Base-by-base conservation (phyloP, 2,329 filamentous ascomycete genomes). In the Torrubiella hemipterigena region DNA sequence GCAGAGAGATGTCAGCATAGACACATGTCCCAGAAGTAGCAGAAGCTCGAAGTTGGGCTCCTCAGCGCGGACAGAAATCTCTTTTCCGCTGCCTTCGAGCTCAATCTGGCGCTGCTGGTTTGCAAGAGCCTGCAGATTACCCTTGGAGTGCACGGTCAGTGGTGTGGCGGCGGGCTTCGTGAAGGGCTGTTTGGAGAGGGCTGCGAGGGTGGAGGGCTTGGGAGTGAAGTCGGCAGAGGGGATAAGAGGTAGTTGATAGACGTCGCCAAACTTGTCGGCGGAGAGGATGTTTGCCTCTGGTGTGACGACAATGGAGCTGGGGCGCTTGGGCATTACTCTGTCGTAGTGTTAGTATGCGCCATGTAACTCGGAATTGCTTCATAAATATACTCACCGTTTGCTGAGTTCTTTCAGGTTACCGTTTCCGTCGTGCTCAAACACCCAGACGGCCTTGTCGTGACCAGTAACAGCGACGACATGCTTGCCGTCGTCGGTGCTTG, bases 221-320 rank as follows among this genome's bases (percentile, higher is more conserved):
- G 41, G 33, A 12, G 37, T 29, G 25, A 35, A 32, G 33, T 47
- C 47, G n/a, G n/a, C n/a, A n/a, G n/a, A n/a, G n/a, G n/a, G n/a
- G 27, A 85, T 52, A 4, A 96, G 63, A 11, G 91, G 89, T 7
- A 98, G 58, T 9, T 82, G 73, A 57, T 94, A 96, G 38, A 95
- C 89, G 52, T 98, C 91, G 42, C 91, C 91, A 48, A 96, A 96
- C 55, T 98, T 98, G 63, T 98, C 91, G 31, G 77, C 89, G 38
- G 74, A 77, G 35, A 96, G 58, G 39, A 98, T 83, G 7, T 76
- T 81, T 26, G 67, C 65, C 49, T 87, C 78, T 23, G 72, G 61
- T 7, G 80, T 75, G 31, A 95, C 57, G 31, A 69, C 61, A 35
- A 96, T 63, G 21, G 81, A 76, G 49, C 79, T 89, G 10, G 87